These are phyloP conservation scores for Quercus tomentella DNA, from an alignment of 331 rosid genomes.

Conservation along the genomic window DNA sequence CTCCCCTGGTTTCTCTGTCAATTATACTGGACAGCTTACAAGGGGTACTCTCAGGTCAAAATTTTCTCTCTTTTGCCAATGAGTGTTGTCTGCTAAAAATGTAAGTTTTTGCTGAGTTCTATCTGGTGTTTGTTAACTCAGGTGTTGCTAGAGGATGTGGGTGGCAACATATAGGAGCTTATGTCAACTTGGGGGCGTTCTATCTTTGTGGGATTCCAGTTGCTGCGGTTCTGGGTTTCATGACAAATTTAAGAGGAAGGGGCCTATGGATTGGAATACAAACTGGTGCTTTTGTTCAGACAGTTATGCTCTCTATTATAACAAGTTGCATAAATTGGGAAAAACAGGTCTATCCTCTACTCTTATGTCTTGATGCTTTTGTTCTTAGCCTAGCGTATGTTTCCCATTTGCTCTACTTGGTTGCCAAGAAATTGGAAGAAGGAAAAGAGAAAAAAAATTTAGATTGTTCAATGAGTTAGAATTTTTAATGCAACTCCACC, in stretches of 20 bases:
- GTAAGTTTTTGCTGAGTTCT: neutral
- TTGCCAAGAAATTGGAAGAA: neutral
- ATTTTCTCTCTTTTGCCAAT: conserved; percentile 5
- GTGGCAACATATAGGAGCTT: conserved; percentile 80
- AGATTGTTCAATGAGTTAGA: neutral
- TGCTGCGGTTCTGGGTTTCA: conserved; percentile 47
- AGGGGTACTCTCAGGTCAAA: conserved; percentile 60
- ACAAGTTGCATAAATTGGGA: conserved; percentile 55
- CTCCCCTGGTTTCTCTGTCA: conserved; percentile 57
- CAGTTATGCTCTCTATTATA: conserved; percentile 31
- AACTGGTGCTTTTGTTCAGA: conserved; percentile 49
- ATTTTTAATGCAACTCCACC: too few species aligned
- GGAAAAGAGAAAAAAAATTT: neutral
- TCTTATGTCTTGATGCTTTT: neutral
- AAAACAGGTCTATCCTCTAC: conserved; percentile 39
- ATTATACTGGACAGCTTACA: conserved; percentile 54
- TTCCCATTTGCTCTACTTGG: neutral
- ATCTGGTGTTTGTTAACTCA: conserved; percentile 8
- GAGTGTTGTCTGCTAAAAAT: neutral
- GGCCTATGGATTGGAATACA: conserved; percentile 77
- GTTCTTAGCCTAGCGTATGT: neutral
- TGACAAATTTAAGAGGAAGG: conserved; percentile 40
- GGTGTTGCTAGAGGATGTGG: conserved; percentile 90
- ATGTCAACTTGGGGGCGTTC: conserved; percentile 66
- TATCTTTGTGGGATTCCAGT: conserved; percentile 82